phyloP scores from a whole-genome alignment of 176 grass and related monocot species.

The Ampelocalamus luodianensis region DNA sequence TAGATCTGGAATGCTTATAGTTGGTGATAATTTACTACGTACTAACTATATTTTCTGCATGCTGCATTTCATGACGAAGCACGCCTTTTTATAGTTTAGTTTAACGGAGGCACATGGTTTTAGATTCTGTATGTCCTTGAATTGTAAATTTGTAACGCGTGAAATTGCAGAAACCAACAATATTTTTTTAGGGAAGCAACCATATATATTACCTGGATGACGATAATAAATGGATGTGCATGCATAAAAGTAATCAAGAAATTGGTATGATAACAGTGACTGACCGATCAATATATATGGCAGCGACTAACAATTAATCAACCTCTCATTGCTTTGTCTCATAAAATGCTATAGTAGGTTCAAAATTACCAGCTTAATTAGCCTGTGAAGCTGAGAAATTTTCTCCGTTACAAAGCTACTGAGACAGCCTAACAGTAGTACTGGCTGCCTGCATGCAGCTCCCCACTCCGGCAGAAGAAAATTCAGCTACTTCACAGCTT shows the following conservation, averaged over 20 bases:
- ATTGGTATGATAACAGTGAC: not conserved
- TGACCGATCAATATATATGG: not conserved
- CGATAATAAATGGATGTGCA: not conserved
- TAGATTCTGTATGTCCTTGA: not conserved
- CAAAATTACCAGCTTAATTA: conserved; percentile 42
- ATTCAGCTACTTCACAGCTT: conserved; percentile 92
- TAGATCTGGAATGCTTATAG: not conserved
- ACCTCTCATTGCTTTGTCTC: conserved; percentile 19
- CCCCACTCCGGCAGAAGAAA: conserved; percentile 59
- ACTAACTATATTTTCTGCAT: not conserved
- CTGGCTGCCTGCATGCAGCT: not conserved
- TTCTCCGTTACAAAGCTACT: conserved; percentile 61
- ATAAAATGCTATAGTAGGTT: conserved; percentile 27
- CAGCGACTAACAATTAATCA: not conserved
- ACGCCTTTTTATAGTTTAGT: not conserved
- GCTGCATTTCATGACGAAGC: not conserved
- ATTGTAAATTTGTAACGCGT: not conserved
- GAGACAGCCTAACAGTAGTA: not conserved
- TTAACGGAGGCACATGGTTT: not conserved
- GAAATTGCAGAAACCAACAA: conserved; percentile 2
- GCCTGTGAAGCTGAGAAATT: conserved; percentile 86
- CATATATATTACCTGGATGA: not conserved
- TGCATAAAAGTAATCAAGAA: conserved; percentile 16
- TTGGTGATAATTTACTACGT: not conserved
- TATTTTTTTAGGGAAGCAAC: not conserved